Conservation (phyloP, 2,329 filamentous ascomycete genomes). For the Scedosporium boydii region DNA sequence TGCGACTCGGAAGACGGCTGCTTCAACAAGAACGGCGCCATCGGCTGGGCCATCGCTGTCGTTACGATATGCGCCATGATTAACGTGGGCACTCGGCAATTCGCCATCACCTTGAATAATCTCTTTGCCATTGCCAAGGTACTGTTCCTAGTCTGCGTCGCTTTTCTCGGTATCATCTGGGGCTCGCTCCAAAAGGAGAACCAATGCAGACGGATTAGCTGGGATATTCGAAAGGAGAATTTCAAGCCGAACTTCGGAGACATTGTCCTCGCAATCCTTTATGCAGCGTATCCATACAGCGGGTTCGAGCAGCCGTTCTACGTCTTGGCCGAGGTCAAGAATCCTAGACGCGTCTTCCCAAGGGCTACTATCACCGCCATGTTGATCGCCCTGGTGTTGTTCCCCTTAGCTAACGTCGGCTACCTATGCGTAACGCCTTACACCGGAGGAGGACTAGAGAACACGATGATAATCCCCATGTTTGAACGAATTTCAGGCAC, state of each 20-base stretch:
- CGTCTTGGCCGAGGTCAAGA: constrained; percentile 21
- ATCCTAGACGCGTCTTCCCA: constrained; percentile 22
- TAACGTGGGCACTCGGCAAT: constrained; percentile 36
- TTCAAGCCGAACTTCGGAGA: constrained; percentile 22
- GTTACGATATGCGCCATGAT: constrained; percentile 34
- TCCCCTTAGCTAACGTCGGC: constrained; percentile 27
- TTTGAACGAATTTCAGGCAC: constrained; percentile 16
- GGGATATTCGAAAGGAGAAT: not conserved
- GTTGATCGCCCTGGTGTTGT: constrained; percentile 21
- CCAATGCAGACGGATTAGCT: constrained; percentile 16
- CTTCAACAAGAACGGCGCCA: constrained; percentile 28
- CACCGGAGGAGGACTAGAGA: constrained; percentile 9
- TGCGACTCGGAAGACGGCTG: constrained; percentile 2
- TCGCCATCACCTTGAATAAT: constrained; percentile 42
- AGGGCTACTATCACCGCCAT: constrained; percentile 18
- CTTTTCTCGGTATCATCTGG: constrained; percentile 32
- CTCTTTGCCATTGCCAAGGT: constrained; percentile 38
- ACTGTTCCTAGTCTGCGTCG: constrained; percentile 18
- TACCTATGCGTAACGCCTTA: constrained; percentile 23
- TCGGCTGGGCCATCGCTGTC: constrained; percentile 30
- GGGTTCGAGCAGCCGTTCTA: constrained; percentile 28
- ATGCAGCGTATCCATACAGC: constrained; percentile 15
- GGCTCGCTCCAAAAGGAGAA: constrained; percentile 16
- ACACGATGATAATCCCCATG: constrained; percentile 4
- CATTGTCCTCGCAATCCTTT: constrained; percentile 34